Conservation (phyloP, 2,329 filamentous ascomycete species). For the Fusarium phyllophilum region DNA sequence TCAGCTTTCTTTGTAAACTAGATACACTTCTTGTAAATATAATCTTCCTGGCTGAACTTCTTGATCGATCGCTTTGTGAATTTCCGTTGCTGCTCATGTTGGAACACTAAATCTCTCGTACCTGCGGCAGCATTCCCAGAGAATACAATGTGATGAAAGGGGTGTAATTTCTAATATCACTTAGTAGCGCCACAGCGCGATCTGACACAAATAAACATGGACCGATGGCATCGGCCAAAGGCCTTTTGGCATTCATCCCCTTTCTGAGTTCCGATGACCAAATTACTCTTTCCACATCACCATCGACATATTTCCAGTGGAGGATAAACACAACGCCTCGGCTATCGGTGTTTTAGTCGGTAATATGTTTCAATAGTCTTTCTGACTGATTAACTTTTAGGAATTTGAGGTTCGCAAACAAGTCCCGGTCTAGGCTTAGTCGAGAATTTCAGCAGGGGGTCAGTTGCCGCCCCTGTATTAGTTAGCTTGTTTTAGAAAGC, state of each 20-base stretch:
- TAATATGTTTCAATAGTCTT: neutral
- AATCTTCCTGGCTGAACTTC: neutral
- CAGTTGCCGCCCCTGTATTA: neutral
- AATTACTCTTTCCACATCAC: too few species aligned
- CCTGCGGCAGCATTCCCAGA: neutral
- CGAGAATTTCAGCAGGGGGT: neutral
- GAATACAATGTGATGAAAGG: neutral
- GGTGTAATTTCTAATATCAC: neutral
- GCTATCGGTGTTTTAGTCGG: neutral
- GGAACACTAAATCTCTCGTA: neutral
- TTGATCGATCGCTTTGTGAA: neutral
- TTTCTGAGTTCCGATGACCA: too few species aligned
- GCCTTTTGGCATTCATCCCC: rapidly evolving
- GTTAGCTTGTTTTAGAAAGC: neutral
- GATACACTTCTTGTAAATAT: constrained; percentile 5
- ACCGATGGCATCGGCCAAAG: too few species aligned
- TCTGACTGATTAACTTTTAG: too few species aligned
- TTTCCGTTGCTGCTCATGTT: rapidly evolving
- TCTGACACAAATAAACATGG: neutral
- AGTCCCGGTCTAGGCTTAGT: neutral
- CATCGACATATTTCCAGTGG: neutral
- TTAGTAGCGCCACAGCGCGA: neutral
- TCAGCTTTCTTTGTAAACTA: neutral
- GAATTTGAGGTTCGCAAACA: neutral
- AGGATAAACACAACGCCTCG: neutral